Base-by-base conservation (phyloP, 306 rosid species). In the Astragalus membranaceus region DNA sequence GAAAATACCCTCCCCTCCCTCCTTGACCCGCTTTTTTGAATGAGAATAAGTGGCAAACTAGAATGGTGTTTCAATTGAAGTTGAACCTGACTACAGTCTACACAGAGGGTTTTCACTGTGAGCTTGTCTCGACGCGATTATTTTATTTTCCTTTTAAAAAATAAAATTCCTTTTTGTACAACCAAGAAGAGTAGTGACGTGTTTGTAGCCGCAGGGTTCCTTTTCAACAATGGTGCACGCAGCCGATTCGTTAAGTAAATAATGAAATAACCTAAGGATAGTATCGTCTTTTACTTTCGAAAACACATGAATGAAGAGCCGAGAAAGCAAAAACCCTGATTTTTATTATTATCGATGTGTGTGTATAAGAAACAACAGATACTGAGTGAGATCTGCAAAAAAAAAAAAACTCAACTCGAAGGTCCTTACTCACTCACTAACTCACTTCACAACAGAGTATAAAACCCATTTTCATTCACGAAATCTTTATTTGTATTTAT, bases 351-450 rank as follows among this genome's bases (percentile, higher is more conserved):
- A 81, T 86, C 80, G 90, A 86, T 87, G 71, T 75, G 65, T 81
- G 88, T 55, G 57, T 51, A 80, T 69, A 90, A 75, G 15, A 83
- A 26, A 26, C 30, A 26, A 3, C 82, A 83, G 41, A 15, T 5
- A 39, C 10, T n/a, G 50, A 51, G 84, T 76, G 89, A 88, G 92
- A 91, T 91, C 89, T 88, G 92, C 83, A 9, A 80, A 50, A 42
- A 54, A 9, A 8, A 39, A 39, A 39, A 26, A 26, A 26, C 30
- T 26, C 4, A 26, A 26, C 30, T 26, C 30, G 30, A 26, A 26
- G 30, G 30, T 3, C 3, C 2, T 26, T 1, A 26, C 30, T 26
- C 30, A 26, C 3, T 35, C 8, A 35, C 29, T 49, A 9, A 13
- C 11, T 15, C 0, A 54, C 39, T 26, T 26, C 11, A 15, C 11